Evolutionary conservation across 148 eudicot genomes (phyloP), one percentile per base, ranked within the genome.

Genomic region (Silene uniflora): DNA sequence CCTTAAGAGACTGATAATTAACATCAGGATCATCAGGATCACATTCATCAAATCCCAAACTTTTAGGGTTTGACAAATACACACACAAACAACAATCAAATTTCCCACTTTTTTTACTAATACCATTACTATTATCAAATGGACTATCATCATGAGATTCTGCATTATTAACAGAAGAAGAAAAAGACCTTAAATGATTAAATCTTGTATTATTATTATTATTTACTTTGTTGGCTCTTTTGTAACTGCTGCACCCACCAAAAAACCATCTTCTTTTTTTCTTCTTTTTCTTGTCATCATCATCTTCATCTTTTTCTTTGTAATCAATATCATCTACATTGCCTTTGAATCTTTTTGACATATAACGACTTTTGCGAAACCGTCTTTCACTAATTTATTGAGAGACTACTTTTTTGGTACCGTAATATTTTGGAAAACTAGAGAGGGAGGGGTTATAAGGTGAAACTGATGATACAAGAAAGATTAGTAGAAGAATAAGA

Each of bases 1-100:
- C 79, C 77, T 85, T 88, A 73, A 87, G 65, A 82, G 71, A 77
- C 46, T 73, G 87, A 76, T 46, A 81, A 75, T 67, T 66, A 32
- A 78, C 82, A 73, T 63, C 81, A 0, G 87, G 69, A 23, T 87
- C 84, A 73, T 85, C 81, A 11, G 84, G 83, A 19, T 88, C 86
- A 75, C 80, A 78, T n/a, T 35, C 81, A 44, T 75, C 87, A 79
- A 46, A 78, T 69, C 82, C 91, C 83, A 78, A 23, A 56, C 74
- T 81, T 67, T 70, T 63, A 69, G 85, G 84, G 21, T 76, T 76
- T 76, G 85, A 87, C 23, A 79, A 52, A 72, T 88, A 87, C 21
- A 79, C 25, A 72, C 89, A 83, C 73, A 81, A 68, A 32, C 83
- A 88, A 69, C 86, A 76, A 81, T 77, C 70, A 29, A 70, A 85